Evolutionary conservation across 2,329 filamentous ascomycete genomes (phyloP), one percentile per base, ranked within the genome.

Genomic region (Aphanoascus verrucosus): DNA sequence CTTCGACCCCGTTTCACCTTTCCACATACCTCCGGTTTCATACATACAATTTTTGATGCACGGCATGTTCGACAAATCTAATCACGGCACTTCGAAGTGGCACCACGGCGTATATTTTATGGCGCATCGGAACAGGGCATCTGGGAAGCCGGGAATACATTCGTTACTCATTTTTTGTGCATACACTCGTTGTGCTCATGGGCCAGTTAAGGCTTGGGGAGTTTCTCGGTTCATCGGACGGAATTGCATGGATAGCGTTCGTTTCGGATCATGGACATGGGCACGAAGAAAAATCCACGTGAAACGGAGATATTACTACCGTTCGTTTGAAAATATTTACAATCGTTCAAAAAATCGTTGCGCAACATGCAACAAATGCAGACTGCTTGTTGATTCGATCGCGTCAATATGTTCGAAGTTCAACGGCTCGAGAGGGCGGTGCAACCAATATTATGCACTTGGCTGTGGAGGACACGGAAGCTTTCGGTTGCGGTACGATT

Each of bases 121-220:
- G 49, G 41, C 31, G 50, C 50, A 52, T 46, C 23, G n/a, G 32
- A 34, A 32, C 31, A 9, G 32, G 32, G 38, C 43, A 53, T 40
- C 19, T 41, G 43, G 38, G 17, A 17, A 23, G n/a, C 23, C 48
- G 19, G 44, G 58, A 54, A 50, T 50, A 38, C 51, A 44, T 43
- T 54, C 49, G 56, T 56, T 61, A n/a, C n/a, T n/a, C n/a, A n/a
- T n/a, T 60, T 59, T 63, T 47, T 59, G 58, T 23, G 57, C 63
- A 60, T 72, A 57, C 55, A 43, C 50, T 57, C 55, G 53, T 42
- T 57, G 49, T 52, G 52, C 55, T 49, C 55, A 53, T 57, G 55
- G 20, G 31, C 32, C 8, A 38, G 5, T 51, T 49, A 41, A 38
- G 44, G 9, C 37, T 48, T n/a, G n/a, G 32, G 52, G 28, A 42